Base-by-base conservation (phyloP, 2,329 filamentous ascomycete genomes). In the Blastomyces gilchristii region DNA sequence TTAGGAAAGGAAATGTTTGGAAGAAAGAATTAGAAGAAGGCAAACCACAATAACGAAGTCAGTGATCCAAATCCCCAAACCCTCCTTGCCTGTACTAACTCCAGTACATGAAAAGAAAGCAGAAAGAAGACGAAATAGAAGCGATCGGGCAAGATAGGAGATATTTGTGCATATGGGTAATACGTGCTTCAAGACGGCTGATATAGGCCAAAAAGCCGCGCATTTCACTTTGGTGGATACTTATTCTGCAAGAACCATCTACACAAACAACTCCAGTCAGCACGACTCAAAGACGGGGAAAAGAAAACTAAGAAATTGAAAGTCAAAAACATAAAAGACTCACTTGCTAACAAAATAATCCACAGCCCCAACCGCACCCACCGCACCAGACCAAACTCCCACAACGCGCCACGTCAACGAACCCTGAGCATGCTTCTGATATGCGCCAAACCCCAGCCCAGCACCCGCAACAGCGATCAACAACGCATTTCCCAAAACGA, bases 181-280 rank as follows among this genome's bases (percentile, higher is more conserved):
- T 50, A 50, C n/a, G 11, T 28, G 22, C 22, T 37, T n/a, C 52
- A 37, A 11, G 16, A n/a, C 37, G 3, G 37, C 5, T 7, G 37
- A 39, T 39, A 39, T 39, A 12, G 11, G n/a, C 16, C 54, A 18
- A 9, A 41, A 25, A 22, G 4, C 18, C 16, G 18, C n/a, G 54
- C n/a, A 11, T n/a, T 54, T 68, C 76, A 79, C 72, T 80, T 79
- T 62, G 74, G 74, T 59, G 79, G 79, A 67, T 77, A 81, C 69
- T 80, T 81, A 73, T 80, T 81, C 69, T 79, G 76, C 66, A 81
- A 71, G 62, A 81, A 74, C 76, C 79, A 81, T 68, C 79, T 81
- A 65, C 12, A 62, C 31, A n/a, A 45, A 28, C 49, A n/a, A 28
- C 58, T 63, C 16, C 2, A 61, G 3, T 34, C 45, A 28, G 31